Conservation (phyloP, 192 early-diverging fungal genomes). For the Coemansia sp. region DNA sequence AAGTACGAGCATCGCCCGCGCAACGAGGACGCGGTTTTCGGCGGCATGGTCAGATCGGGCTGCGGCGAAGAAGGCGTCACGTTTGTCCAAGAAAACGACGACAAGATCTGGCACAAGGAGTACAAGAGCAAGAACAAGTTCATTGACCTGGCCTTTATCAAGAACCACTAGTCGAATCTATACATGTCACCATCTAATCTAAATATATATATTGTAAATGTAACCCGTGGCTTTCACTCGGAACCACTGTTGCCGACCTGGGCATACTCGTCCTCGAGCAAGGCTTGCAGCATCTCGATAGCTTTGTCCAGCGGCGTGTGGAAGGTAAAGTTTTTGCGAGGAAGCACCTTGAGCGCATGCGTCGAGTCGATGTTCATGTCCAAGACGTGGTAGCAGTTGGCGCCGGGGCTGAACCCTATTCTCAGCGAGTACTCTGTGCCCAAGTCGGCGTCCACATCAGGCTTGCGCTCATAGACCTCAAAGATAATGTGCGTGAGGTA, state of each 20-base stretch:
- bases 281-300: slow-evolving; percentile 59
- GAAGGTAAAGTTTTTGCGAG: slow-evolving; percentile 85
- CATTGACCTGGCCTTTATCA: slow-evolving; percentile 40
- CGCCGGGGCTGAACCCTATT: slow-evolving; percentile 88
- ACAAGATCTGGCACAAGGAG: slow-evolving; percentile 46
- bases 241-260: background rate
- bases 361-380: slow-evolving; percentile 82
- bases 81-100: slow-evolving; percentile 38
- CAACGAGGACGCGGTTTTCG: slow-evolving; percentile 49
- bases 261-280: slow-evolving; percentile 50
- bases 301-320: slow-evolving; percentile 81
- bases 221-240: background rate
- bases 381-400: slow-evolving; percentile 87
- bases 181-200: no score
- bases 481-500: slow-evolving; percentile 98
- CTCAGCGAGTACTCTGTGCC: slow-evolving; percentile 86
- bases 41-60: slow-evolving; percentile 46
- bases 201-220: background rate
- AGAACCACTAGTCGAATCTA: slow-evolving; percentile 52
- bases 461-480: slow-evolving; percentile 89
- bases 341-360: slow-evolving; percentile 84
- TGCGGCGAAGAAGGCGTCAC: slow-evolving; percentile 33
- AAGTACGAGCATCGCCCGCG: slow-evolving; percentile 19
- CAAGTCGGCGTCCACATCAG: slow-evolving; percentile 43
- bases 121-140: slow-evolving; percentile 50